These are phyloP conservation scores for Tulasnella sp. DNA, from an alignment of 768 basidiomycete genomes.

Conservation along the genomic window DNA sequence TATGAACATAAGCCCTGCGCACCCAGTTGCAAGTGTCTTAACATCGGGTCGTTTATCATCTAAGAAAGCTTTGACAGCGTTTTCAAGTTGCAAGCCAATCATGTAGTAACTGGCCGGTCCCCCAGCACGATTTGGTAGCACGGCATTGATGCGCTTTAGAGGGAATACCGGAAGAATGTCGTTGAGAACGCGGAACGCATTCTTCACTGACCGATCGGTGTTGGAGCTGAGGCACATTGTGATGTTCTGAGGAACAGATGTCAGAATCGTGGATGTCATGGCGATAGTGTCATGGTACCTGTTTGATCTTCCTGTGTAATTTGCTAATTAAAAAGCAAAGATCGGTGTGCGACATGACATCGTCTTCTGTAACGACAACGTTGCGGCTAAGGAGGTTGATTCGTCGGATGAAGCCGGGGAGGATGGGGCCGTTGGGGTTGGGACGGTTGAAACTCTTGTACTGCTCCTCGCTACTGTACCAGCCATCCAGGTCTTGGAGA, in stretches of 20 bases:
- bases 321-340: conserved; percentile 67
- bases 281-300: conserved; percentile 35
- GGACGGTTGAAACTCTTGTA: conserved; percentile 30
- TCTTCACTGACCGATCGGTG: conserved; percentile 97
- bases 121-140: not conserved
- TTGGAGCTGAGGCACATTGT: conserved; percentile 69
- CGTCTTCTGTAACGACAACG: conserved; percentile 26
- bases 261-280: not conserved
- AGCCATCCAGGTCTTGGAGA: conserved; percentile 63
- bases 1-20: not conserved
- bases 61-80: conserved; percentile 11
- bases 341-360: conserved; percentile 54
- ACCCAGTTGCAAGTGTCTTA: conserved; percentile 58
- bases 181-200: conserved; percentile 86
- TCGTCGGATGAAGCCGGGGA: conserved; percentile 8
- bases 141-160: not conserved
- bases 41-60: conserved; percentile 41
- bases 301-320: conserved; percentile 68
- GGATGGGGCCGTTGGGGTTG: conserved; percentile 23
- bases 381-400: conserved; percentile 1
- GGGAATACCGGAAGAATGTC: conserved; percentile 88
- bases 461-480: conserved; percentile 50
- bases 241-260: conserved; percentile 45
- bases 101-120: not conserved
- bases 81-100: not conserved